Percentiles rank a stretch among this genome's conserved stretches.
These are phyloP conservation scores for Penicillium sp. DNA, from an alignment of 2,329 filamentous ascomycete genomes.

Conservation along the genomic window DNA sequence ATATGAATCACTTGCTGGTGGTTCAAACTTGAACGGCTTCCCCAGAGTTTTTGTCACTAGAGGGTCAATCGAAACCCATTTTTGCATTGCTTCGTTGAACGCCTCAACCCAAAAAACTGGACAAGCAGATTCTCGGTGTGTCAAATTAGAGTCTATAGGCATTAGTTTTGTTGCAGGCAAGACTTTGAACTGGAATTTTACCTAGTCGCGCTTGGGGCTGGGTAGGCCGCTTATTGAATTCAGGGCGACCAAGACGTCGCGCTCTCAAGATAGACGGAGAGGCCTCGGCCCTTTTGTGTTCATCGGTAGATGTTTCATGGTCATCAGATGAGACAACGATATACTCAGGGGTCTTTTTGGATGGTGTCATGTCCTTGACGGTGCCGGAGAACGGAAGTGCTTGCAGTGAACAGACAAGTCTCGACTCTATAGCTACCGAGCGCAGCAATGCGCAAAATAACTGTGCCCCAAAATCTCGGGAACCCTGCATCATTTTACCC, in stretches of 20 bases:
- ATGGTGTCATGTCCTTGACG: conserved; percentile 48
- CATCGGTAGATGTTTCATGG: conserved; percentile 35
- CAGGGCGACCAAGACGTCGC: conserved; percentile 42
- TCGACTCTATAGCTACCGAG: conserved; percentile 76
- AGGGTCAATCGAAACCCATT: conserved; percentile 88
- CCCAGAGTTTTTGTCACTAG: conserved; percentile 79
- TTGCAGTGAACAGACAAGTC: conserved; percentile 90
- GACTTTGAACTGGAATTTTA: conserved; percentile 8
- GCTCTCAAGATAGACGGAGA: conserved; percentile 24
- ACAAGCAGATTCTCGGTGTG: conserved; percentile 70
- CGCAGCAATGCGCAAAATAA: conserved; percentile 87
- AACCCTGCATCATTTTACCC: conserved; percentile 73
- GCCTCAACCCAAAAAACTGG: conserved; percentile 96
- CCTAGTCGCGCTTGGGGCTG: conserved; percentile 22
- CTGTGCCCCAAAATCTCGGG: conserved; percentile 86
- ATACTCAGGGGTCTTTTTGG: conserved; percentile 42
- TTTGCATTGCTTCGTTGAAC: conserved; percentile 82
- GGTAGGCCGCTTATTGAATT: conserved; percentile 31
- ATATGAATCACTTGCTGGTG: conserved; percentile 74
- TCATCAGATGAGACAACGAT: conserved; percentile 45
- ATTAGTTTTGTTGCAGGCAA: conserved; percentile 16
- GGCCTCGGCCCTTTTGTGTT: conserved; percentile 17
- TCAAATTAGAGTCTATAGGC: conserved; percentile 42
- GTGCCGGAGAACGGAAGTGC: conserved; percentile 69
- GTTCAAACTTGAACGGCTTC: conserved; percentile 77